Evolutionary conservation across 208 protist genomes (phyloP), one percentile per base, ranked within the genome.

Genomic region (Trypanosoma grayi): DNA sequence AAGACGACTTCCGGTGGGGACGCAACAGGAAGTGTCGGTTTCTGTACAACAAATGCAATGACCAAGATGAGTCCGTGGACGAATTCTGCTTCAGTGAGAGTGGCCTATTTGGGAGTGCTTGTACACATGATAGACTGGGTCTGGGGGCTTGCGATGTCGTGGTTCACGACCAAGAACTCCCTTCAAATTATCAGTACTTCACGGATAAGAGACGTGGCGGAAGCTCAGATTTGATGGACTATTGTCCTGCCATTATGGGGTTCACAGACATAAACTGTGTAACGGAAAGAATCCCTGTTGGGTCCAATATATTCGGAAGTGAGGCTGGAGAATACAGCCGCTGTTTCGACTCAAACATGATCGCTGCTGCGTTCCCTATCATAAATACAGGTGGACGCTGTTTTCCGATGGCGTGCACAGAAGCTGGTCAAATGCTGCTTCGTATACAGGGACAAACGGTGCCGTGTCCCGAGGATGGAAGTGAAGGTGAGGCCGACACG

Each of bases 81-180:
- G 76, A 90, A 72, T 90, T 80, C 51, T 90, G 82, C 47, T 85
- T 85, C 68, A 2, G 6, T 9, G 7, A 18, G 18, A 28, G 31
- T 50, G n/a, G 60, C 7, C 16, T 37, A 11, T 25, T 40, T 7
- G 11, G 20, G 20, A 6, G 22, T 9, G 24, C 2, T 5, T 90
- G 83, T 33, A 75, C 78, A 18, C 52, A 60, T 27, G 76, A 84
- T 59, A 61, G 63, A 36, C 25, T 63, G 4, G 57, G 64, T 16
- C 27, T 74, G 11, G 78, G 79, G 11, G 28, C 28, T 13, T 85
- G 83, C 59, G 62, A 79, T 52, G 41, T 79, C 16, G 51, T 50
- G 4, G 41, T 41, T 24, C 70, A 78, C 72, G 30, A 6, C 13
- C 25, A 14, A 9, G 50, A 60, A 9, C 39, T 81, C 24, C 66